Evolutionary conservation across 176 grass and related monocot genomes (phyloP).

Genomic region (Triticum urartu): DNA sequence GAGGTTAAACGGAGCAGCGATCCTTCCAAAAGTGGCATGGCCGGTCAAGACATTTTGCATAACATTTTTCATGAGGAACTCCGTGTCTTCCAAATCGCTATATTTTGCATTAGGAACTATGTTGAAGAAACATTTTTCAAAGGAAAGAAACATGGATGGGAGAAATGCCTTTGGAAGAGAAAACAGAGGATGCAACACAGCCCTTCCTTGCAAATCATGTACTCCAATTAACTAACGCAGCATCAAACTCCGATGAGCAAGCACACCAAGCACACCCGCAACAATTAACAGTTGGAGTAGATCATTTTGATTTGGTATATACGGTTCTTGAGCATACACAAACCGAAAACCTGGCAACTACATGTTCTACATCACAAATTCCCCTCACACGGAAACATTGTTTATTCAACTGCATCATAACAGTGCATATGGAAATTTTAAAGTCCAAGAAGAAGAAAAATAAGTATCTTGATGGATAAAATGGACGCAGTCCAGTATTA

Average conservation of each 20-base stretch:
- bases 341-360: background rate
- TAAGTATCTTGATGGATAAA: background rate
- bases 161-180: background rate
- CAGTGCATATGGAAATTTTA: slow-evolving; percentile 20
- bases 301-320: background rate
- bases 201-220: background rate
- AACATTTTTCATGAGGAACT: background rate
- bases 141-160: background rate
- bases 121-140: background rate
- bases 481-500: slow-evolving; percentile 17
- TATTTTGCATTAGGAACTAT: background rate
- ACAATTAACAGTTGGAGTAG: too few species aligned
- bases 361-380: slow-evolving; percentile 17
- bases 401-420: slow-evolving; percentile 41
- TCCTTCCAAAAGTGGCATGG: too few species aligned
- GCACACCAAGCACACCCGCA: too few species aligned
- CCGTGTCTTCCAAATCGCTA: too few species aligned
- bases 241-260: too few species aligned
- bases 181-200: background rate
- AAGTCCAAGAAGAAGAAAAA: background rate
- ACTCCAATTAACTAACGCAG: background rate
- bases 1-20: too few species aligned
- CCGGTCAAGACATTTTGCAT: too few species aligned
- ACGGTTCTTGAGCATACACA: background rate
- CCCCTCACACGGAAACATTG: background rate